A percentile compares a stretch with the other conserved stretches of the same genome.
These are phyloP conservation scores for Tuber borchii DNA, from an alignment of 495 filamentous ascomycete species.

Conservation along the genomic window DNA sequence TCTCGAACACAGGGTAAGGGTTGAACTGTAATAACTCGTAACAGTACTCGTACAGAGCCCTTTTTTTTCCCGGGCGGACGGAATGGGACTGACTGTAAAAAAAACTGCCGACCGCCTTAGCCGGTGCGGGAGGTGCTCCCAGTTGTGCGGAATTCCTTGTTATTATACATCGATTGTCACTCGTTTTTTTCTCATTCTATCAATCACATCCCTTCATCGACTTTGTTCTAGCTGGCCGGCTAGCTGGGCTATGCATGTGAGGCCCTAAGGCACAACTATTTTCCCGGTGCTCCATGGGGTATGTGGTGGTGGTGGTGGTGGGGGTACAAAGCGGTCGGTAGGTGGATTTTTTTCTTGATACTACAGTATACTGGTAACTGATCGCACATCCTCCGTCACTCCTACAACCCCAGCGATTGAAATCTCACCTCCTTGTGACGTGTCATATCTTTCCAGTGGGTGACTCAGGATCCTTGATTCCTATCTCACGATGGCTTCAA, in stretches of 20 bases:
- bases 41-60: neutral
- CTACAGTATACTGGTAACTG: no score
- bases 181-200: neutral
- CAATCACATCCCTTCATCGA: neutral
- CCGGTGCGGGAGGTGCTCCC: neutral
- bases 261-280: no score
- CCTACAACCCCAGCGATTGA: no score
- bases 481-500: no score
- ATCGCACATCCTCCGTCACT: no score
- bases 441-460: no score
- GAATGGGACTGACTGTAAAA: neutral
- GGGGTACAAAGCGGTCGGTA: neutral
- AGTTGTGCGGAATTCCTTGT: neutral
- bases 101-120: neutral
- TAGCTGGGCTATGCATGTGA: no score
- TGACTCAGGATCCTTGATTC: no score
- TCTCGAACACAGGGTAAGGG: neutral
- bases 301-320: neutral
- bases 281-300: neutral
- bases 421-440: no score
- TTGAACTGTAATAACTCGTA: neutral
- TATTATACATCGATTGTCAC: neutral
- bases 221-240: neutral
- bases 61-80: neutral
- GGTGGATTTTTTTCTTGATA: neutral